Percentiles rank a stretch among this genome's conserved stretches.
phyloP scores from a whole-genome alignment of 2,329 filamentous ascomycete species.

The Rhynchosporium secalis region DNA sequence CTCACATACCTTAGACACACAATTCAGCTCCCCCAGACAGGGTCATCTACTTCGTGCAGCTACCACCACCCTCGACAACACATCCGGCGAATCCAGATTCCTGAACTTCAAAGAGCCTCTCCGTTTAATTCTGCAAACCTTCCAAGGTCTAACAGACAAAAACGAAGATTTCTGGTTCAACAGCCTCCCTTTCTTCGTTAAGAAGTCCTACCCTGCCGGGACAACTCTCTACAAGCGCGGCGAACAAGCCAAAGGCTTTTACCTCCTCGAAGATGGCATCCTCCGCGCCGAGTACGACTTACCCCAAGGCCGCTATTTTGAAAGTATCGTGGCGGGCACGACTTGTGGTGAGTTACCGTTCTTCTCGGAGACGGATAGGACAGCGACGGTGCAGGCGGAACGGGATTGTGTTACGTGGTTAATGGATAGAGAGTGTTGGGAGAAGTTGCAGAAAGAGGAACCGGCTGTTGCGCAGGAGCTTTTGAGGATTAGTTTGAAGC shows the following conservation, averaged over 20 bases:
- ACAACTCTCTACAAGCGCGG: constrained; percentile 76
- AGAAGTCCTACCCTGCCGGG: constrained; percentile 66
- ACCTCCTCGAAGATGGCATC: constrained; percentile 85
- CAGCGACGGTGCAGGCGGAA: constrained; percentile 83
- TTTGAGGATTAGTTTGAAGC: constrained; percentile 81
- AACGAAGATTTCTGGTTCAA: constrained; percentile 97
- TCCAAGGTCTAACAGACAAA: constrained; percentile 79
- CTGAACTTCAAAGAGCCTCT: constrained; percentile 86
- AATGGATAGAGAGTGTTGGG: constrained; percentile 72
- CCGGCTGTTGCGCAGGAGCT: constrained; percentile 81
- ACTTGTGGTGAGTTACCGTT: constrained; percentile 96
- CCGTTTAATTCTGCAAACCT: constrained; percentile 90
- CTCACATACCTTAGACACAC: constrained; percentile 51
- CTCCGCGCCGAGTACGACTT: constrained; percentile 87
- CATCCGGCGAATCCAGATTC: constrained; percentile 65
- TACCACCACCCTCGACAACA: constrained; percentile 69
- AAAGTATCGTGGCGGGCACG: constrained; percentile 90
- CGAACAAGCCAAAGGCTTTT: constrained; percentile 79
- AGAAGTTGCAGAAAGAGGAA: constrained; percentile 67
- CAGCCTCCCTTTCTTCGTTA: constrained; percentile 71
- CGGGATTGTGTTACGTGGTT: constrained; percentile 81
- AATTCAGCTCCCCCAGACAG: constrained; percentile 75
- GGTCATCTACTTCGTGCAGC: constrained; percentile 78
- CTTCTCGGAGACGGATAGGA: constrained; percentile 86
- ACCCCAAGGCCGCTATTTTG: constrained; percentile 84